Evolutionary conservation across 202 grass and related monocot genomes (phyloP), one percentile per base, ranked within the genome.

Genomic region (Eragrostis tef): DNA sequence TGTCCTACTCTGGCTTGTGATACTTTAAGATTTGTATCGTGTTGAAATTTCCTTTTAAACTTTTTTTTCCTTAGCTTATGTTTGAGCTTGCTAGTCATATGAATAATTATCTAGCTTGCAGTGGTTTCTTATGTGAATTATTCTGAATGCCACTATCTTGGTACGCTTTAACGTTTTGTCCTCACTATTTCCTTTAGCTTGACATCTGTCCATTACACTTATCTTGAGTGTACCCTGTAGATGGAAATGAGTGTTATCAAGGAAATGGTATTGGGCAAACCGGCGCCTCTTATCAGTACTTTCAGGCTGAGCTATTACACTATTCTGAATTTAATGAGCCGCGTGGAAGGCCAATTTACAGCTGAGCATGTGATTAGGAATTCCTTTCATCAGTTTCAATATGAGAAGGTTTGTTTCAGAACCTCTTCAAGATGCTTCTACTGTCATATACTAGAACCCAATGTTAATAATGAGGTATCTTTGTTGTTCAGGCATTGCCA

Each of bases 341-440:
- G 90, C 57, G 96, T 88, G 16, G 96, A 99, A 85, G 93, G 96
- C 78, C 96, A 99, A 70, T 99, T 96, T 88, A 99, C 93, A n/a
- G 96, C 96, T 83, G 96, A 99, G 78, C 93, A 96, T 89, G 96
- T 93, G 62, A 99, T 96, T 77, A 90, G 87, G 59, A 85, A 99
- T 93, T 99, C 96, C 72, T 99, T 99, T 86, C 96, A 99, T 84
- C 93, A 99, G 66, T 99, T 99, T 86, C 93, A 99, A 71, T 99
- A 93, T 67, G 96, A 96, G 79, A 99, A 96, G 96, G 96, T 99
- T 71, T 60, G 73, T 81, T 81, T 80, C 29, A 39, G 34, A 16
- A 63, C 27, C 66, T 83, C 64, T 77, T 72, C 53, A 58, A 64
- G 50, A 85, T 66, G 15, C 21, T 47, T 81, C n/a, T 79, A n/a